These are phyloP conservation scores for Tausonia pullulans DNA, from an alignment of 1,284 basidiomycete genomes.

Conservation along the genomic window DNA sequence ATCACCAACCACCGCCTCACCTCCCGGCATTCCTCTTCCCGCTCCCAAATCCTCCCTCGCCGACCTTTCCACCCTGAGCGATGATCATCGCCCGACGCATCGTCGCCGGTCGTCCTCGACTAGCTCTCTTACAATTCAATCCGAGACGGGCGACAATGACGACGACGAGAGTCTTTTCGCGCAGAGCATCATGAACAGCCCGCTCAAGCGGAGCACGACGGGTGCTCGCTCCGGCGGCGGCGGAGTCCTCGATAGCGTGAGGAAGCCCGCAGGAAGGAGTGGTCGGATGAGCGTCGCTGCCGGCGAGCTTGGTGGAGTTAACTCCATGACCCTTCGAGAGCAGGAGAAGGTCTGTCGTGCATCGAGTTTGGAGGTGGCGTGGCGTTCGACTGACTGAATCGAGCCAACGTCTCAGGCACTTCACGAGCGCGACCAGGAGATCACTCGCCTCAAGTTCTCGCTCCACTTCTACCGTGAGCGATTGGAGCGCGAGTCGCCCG, in stretches of 20 bases:
- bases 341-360: conserved; percentile 73
- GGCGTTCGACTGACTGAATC: no score
- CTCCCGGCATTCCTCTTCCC: not conserved
- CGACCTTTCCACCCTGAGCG: not conserved
- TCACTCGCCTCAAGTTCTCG: conserved; percentile 86
- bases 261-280: not conserved
- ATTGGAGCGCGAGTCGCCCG: conserved; percentile 67
- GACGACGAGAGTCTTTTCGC: conserved; percentile 9
- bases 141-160: not conserved
- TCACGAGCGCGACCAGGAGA: conserved; percentile 86
- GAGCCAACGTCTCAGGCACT: conserved; percentile 51
- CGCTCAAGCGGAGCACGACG: not conserved
- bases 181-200: not conserved
- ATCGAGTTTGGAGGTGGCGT: not conserved
- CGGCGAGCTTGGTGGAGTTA: conserved; percentile 1
- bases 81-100: not conserved
- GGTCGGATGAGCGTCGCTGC: conserved; percentile 6
- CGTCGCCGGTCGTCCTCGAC: not conserved
- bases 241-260: not conserved
- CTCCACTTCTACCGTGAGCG: conserved; percentile 88
- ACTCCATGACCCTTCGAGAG: conserved; percentile 64
- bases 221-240: not conserved
- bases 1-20: not conserved
- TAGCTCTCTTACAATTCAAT: not conserved
- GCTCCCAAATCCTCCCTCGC: not conserved